These are phyloP conservation scores for Triticum monococcum DNA, from an alignment of 176 grass and related monocot genomes.

Conservation along the genomic window DNA sequence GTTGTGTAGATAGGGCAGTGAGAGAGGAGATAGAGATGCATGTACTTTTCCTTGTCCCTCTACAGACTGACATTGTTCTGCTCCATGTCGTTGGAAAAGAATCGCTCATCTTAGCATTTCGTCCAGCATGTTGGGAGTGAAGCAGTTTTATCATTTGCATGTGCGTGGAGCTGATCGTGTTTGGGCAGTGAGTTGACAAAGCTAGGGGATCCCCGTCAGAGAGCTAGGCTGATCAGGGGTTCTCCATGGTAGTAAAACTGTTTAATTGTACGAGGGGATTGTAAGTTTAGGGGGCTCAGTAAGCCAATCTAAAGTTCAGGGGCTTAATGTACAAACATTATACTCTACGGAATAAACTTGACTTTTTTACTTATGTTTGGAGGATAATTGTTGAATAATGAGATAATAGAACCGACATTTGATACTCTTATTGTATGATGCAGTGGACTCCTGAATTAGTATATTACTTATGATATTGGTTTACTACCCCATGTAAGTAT, in stretches of 20 bases:
- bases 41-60: neutral
- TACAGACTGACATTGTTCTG: neutral
- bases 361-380: neutral
- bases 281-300: neutral
- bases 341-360: neutral
- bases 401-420: neutral
- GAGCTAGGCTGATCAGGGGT: neutral
- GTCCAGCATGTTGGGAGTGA: neutral
- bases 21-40: neutral
- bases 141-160: constrained; percentile 1
- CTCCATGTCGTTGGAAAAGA: neutral
- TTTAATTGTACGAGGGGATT: neutral
- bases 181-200: neutral
- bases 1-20: neutral
- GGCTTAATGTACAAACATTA: neutral
- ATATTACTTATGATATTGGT: neutral
- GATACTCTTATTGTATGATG: neutral
- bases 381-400: neutral
- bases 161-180: neutral
- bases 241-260: neutral
- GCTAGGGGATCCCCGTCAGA: neutral
- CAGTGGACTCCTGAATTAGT: neutral
- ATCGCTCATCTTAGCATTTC: neutral
- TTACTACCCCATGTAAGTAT: neutral
- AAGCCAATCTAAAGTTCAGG: neutral